These are phyloP conservation scores for Bipolaris gigantea DNA, from an alignment of 2,329 filamentous ascomycete genomes.

Conservation along the genomic window DNA sequence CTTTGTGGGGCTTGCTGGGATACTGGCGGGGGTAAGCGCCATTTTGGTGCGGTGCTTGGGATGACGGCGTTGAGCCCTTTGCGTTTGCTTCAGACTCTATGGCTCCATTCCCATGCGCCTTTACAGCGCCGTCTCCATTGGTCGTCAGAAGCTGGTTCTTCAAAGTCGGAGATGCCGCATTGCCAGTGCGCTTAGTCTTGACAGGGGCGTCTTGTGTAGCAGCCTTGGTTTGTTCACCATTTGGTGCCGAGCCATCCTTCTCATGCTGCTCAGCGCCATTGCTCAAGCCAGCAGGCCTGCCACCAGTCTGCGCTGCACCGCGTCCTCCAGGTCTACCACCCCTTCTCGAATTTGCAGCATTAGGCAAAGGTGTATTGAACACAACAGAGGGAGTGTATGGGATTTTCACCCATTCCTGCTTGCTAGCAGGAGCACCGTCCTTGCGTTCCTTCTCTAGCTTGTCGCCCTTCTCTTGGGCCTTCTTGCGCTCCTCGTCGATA, in stretches of 20 bases:
- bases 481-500: constrained; percentile 75
- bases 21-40: constrained; percentile 37
- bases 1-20: constrained; percentile 33
- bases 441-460: constrained; percentile 68
- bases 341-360: constrained; percentile 41
- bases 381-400: constrained; percentile 81
- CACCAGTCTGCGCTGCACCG: constrained; percentile 58
- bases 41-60: constrained; percentile 26
- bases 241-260: constrained; percentile 38
- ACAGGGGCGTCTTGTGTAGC: constrained; percentile 34
- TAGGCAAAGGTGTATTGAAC: constrained; percentile 82
- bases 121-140: constrained; percentile 31
- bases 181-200: constrained; percentile 42
- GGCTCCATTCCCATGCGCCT: constrained; percentile 17
- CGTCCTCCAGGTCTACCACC: constrained; percentile 56
- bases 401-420: constrained; percentile 84
- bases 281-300: constrained; percentile 49
- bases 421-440: constrained; percentile 56
- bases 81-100: constrained; percentile 31
- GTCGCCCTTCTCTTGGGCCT: constrained; percentile 66
- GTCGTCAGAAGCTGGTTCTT: constrained; percentile 31
- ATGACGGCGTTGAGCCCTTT: constrained; percentile 23
- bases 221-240: constrained; percentile 39
- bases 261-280: constrained; percentile 45
- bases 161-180: constrained; percentile 33